Conservation (phyloP, 495 filamentous ascomycete species). For the Cercophora samala region DNA sequence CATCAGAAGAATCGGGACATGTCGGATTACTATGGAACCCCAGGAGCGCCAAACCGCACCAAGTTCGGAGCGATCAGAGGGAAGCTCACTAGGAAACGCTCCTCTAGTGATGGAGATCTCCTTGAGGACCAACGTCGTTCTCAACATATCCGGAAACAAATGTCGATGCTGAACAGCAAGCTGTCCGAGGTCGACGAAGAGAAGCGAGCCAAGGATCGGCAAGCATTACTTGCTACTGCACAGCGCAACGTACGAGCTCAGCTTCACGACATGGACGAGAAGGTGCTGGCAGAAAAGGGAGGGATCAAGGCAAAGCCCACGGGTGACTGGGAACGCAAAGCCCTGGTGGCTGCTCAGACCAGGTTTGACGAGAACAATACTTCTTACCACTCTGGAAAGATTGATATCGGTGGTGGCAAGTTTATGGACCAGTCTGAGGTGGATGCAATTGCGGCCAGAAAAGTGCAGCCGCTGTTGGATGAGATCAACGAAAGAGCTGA, state of each 20-base stretch:
- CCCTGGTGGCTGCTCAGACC: constrained; percentile 62
- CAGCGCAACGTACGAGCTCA: constrained; percentile 78
- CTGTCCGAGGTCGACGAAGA: constrained; percentile 67
- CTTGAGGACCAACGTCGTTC: constrained; percentile 64
- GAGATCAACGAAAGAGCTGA: constrained; percentile 79
- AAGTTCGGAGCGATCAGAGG: constrained; percentile 53
- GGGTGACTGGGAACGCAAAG: constrained; percentile 76
- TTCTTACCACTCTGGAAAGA: constrained; percentile 51
- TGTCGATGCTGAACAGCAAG: constrained; percentile 68
- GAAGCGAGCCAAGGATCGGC: constrained; percentile 70
- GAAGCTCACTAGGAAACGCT: constrained; percentile 58
- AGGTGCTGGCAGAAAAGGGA: constrained; percentile 71
- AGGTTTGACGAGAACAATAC: constrained; percentile 51
- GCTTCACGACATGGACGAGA: constrained; percentile 75
- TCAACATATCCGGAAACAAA: constrained; percentile 71
- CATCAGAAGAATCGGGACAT: constrained; percentile 55
- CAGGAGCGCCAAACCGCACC: constrained; percentile 36
- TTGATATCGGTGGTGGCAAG: constrained; percentile 78
- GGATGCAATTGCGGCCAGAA: constrained; percentile 71
- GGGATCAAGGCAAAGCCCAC: constrained; percentile 65
- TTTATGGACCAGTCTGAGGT: constrained; percentile 77
- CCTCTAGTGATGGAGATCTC: constrained; percentile 64
- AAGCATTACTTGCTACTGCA: constrained; percentile 70
- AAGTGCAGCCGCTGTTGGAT: constrained; percentile 86
- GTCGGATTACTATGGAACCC: constrained; percentile 66